Conservation (phyloP, 2,329 filamentous ascomycete species). For the Apiospora arundinis region DNA sequence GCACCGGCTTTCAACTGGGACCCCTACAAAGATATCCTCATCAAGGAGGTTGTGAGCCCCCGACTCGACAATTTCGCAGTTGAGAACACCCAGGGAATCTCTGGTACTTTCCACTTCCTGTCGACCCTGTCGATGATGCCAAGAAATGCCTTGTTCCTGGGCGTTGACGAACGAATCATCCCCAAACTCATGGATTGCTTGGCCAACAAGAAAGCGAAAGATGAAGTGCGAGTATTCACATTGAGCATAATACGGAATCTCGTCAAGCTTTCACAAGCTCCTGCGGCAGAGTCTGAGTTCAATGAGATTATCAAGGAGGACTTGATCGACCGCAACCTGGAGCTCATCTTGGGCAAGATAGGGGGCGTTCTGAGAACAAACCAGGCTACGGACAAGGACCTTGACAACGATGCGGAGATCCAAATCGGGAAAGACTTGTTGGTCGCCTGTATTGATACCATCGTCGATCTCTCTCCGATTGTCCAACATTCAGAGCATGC, state of each 20-base stretch:
- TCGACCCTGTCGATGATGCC: slow-evolving; percentile 78
- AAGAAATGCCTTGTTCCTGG: slow-evolving; percentile 71
- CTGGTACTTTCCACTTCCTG: slow-evolving; percentile 80
- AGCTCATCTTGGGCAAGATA: slow-evolving; percentile 70
- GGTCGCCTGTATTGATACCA: slow-evolving; percentile 77
- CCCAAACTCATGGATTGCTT: slow-evolving; percentile 76
- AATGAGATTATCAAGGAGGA: slow-evolving; percentile 62
- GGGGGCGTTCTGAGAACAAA: slow-evolving; percentile 68
- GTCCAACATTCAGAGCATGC: slow-evolving; percentile 73
- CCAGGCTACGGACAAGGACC: slow-evolving; percentile 32
- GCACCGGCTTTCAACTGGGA: slow-evolving; percentile 75
- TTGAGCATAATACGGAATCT: slow-evolving; percentile 77
- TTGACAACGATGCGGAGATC: slow-evolving; percentile 22
- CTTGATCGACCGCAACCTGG: slow-evolving; percentile 62
- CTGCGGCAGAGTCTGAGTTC: slow-evolving; percentile 61
- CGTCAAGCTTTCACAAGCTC: slow-evolving; percentile 63
- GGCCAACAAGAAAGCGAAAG: slow-evolving; percentile 75
- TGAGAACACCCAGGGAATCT: slow-evolving; percentile 90
- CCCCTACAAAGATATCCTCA: slow-evolving; percentile 72
- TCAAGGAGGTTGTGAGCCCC: slow-evolving; percentile 77
- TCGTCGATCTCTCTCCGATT: slow-evolving; percentile 77
- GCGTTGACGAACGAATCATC: slow-evolving; percentile 67
- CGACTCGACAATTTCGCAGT: slow-evolving; percentile 78
- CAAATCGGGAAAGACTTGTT: slow-evolving; percentile 74
- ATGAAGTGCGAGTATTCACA: slow-evolving; percentile 84